A percentile compares a stretch with the other conserved stretches of the same genome.
Evolutionary conservation across 2,329 filamentous ascomycete species (phyloP).

Genomic region (Penicillium sclerotiorum): DNA sequence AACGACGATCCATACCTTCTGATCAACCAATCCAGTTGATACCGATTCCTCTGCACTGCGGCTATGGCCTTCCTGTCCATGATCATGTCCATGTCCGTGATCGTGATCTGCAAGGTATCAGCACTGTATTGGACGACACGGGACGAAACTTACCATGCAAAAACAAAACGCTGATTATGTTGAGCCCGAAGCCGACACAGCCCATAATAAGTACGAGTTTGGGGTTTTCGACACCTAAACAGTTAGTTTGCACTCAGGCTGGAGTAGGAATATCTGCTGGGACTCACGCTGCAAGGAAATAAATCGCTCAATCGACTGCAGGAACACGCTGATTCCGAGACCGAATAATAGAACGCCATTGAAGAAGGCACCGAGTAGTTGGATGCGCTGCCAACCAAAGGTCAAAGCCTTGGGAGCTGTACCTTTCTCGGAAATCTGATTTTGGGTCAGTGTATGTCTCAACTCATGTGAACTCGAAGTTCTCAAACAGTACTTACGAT

Average conservation of each 20-base stretch:
- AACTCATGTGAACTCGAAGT: background rate
- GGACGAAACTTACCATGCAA: conserved; percentile 57
- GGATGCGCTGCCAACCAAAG: conserved; percentile 51
- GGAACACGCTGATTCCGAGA: conserved; percentile 67
- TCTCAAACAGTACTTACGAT: conserved; percentile 53
- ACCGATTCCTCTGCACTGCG: background rate
- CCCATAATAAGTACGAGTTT: conserved; percentile 68
- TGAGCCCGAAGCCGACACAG: conserved; percentile 64
- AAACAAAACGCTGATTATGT: conserved; percentile 65
- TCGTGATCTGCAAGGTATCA: conserved; percentile 4
- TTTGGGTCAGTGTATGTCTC: background rate
- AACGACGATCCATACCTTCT: background rate
- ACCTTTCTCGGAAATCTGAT: conserved; percentile 38
- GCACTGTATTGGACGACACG: no score
- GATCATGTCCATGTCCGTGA: conserved; percentile 7
- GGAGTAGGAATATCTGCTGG: background rate
- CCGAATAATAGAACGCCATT: conserved; percentile 75
- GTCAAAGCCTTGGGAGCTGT: conserved; percentile 8
- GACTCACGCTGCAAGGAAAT: conserved; percentile 13
- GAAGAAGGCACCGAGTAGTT: conserved; percentile 72
- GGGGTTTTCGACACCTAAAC: conserved; percentile 62
- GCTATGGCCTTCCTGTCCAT: conserved; percentile 6
- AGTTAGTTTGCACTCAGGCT: background rate
- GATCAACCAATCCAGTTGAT: background rate
- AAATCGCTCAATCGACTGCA: conserved; percentile 70